These are phyloP conservation scores for Coprinellus micaceus DNA, from an alignment of 768 basidiomycete genomes.

Conservation along the genomic window DNA sequence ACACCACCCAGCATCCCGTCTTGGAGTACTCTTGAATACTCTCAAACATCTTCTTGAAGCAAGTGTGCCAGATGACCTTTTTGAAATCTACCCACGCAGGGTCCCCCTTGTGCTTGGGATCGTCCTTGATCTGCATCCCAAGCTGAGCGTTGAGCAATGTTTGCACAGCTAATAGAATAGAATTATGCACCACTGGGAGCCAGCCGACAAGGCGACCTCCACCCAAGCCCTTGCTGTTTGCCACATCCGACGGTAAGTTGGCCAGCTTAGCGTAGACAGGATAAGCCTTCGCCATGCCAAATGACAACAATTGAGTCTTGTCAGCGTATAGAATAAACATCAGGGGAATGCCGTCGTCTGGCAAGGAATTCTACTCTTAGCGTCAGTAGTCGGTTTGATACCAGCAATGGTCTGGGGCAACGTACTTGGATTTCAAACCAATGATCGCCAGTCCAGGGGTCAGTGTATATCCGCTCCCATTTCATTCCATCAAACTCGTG, in stretches of 20 bases:
- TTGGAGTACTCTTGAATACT: conserved; percentile 16
- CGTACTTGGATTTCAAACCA: conserved; percentile 13
- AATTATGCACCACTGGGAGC: conserved; percentile 30
- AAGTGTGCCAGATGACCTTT: conserved; percentile 33
- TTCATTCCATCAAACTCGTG: conserved; percentile 5
- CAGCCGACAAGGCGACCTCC: conserved; percentile 28
- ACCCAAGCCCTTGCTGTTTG: neutral
- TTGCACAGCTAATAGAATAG: neutral
- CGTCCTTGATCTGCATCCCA: conserved; percentile 25
- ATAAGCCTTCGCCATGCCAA: conserved; percentile 32
- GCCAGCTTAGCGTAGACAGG: conserved; percentile 30
- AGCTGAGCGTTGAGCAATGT: neutral
- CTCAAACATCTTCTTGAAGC: conserved; percentile 26
- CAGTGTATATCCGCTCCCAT: conserved; percentile 7
- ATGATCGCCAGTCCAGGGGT: conserved; percentile 14
- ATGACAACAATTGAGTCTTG: conserved; percentile 34
- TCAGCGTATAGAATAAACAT: conserved; percentile 36
- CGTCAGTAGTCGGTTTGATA: neutral
- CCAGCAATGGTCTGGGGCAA: neutral
- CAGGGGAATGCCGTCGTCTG: conserved; percentile 22
- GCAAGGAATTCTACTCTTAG: conserved; percentile 8
- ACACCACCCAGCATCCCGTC: conserved; percentile 9
- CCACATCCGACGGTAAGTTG: conserved; percentile 23
- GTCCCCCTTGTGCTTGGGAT: conserved; percentile 25
- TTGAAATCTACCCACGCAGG: conserved; percentile 31